These are phyloP conservation scores for Athelia psychrophila DNA, from an alignment of 1,284 basidiomycete genomes.

Conservation along the genomic window DNA sequence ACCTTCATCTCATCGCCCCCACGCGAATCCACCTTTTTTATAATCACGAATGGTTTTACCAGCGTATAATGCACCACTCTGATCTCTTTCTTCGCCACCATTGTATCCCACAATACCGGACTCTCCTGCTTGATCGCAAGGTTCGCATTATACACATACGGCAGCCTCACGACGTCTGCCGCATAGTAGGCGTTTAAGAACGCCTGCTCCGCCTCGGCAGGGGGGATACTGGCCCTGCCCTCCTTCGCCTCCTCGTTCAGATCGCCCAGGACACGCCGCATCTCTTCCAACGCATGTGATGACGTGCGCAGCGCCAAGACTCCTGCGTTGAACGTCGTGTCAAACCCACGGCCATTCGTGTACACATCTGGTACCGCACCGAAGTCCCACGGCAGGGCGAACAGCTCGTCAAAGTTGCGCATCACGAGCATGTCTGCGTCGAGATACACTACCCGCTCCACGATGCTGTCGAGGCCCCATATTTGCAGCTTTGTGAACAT, in stretches of 20 bases:
- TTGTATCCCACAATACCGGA: constrained; percentile 32
- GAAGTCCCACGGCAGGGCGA: constrained; percentile 38
- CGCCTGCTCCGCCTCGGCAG: constrained; percentile 37
- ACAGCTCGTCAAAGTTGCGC: constrained; percentile 44
- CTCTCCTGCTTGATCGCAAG: constrained; percentile 37
- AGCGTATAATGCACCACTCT: constrained; percentile 41
- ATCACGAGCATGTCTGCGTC: constrained; percentile 41
- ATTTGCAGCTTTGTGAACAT: constrained; percentile 43
- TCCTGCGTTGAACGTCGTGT: constrained; percentile 39
- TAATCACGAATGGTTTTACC: constrained; percentile 36
- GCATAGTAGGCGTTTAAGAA: constrained; percentile 44
- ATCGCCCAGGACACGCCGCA: constrained; percentile 30
- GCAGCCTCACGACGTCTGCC: constrained; percentile 32
- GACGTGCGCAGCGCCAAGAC: constrained; percentile 36
- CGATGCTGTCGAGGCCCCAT: constrained; percentile 34
- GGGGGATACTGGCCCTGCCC: constrained; percentile 28
- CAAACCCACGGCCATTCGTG: constrained; percentile 29
- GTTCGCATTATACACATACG: constrained; percentile 44
- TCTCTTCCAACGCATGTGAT: constrained; percentile 27
- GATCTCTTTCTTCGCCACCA: constrained; percentile 25
- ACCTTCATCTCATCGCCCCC: constrained; percentile 62
- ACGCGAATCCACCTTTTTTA: constrained; percentile 23
- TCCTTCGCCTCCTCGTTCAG: background rate
- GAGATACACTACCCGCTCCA: constrained; percentile 33
- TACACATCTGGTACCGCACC: constrained; percentile 43